Base-by-base conservation (phyloP, 768 basidiomycete genomes). In the Dacryopinax primogenitus region DNA sequence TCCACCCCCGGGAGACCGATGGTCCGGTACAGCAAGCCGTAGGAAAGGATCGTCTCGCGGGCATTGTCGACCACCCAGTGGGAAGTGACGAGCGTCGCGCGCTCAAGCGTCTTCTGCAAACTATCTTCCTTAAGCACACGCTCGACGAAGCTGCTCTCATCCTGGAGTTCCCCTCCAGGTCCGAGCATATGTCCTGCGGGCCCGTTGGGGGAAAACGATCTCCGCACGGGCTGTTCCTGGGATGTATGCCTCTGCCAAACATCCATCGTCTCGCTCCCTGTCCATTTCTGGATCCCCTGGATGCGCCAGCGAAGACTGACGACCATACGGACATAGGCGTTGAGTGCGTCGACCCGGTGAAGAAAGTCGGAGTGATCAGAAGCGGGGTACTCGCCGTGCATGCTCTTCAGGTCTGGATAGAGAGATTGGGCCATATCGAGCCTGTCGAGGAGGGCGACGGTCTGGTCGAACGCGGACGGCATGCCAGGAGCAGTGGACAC, bases 1-100 rank as follows among this genome's bases (percentile, higher is more conserved):
- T 92, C 89, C 73, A 96, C 95, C 3, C 85, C 86, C 11, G 94
- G 94, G 1, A 99, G 84, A 71, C 91, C 88, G 86, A 97, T 90
- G 70, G 88, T 83, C 69, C 83, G 80, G 75, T 97, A 92, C 63
- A 84, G 77, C 21, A 82, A 76, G 15, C 86, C 83, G 67, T 90
- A 84, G 66, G 85, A 86, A 70, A 94, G 85, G 74, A 95, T 89
- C 0, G 91, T 88, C 47, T 88, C 85, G 66, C 92, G 89, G 69
- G 92, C 90, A 63, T 86, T 84, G 37, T 86, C 85, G 63, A 98
- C 84, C 70, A 94, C 88, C 15, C 84, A 79, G 73, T 92, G 88
- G 6, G 95, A 84, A n/a, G 90, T 92, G 26, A 76, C 70, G 70
- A 92, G 80, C 69, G 88, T 90, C 15, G 88, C 87, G 70, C 88